Base-by-base conservation (phyloP, 768 basidiomycete genomes). In the Russula emetica region DNA sequence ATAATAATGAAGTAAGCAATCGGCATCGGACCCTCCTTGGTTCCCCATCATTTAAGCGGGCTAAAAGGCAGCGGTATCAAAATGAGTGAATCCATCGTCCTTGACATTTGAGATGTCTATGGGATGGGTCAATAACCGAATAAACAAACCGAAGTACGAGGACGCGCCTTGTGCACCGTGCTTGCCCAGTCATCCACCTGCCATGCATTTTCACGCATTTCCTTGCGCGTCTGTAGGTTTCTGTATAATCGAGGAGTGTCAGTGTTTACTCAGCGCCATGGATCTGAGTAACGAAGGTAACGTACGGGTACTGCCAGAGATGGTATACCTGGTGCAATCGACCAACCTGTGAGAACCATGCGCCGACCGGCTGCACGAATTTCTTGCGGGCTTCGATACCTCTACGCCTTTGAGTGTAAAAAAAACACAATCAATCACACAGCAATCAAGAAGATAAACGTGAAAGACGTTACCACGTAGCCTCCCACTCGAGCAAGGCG, bases 281-380 rank as follows among this genome's bases (percentile, higher is more conserved):
- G 20, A 42, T 34, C 13, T 28, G 11, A 38, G 10, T 7, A 38
- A 32, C 52, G 38, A 30, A 42, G 22, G 18, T n/a, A 63, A 63
- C 72, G 72, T 70, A 93, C 92, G 87, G 86, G 73, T 96, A 96
- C 76, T 98, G 95, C 96, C 96, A 98, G 77, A 98, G 83, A 76
- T 98, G 96, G 73, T 98, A 91, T 9, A 97, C 96, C 68, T 92
- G 83, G 71, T 92, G 88, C 59, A 92, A 78, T 54, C 88, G 82
- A 57, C 92, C 92, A 53, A 92, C 80, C 74, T 93, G 92, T 61
- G 90, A 89, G 76, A 92, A 95, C 91, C 92, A 94, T n/a, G 90
- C 90, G 32, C 91, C 93, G 14, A 92, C 83, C 50, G 91, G 95
- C 62, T 84, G 83, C 60, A 96, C 87, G 71, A 90, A 90, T 73